These are phyloP conservation scores for Aureobasidium zeae DNA, from an alignment of 2,329 filamentous ascomycete genomes.

Conservation along the genomic window DNA sequence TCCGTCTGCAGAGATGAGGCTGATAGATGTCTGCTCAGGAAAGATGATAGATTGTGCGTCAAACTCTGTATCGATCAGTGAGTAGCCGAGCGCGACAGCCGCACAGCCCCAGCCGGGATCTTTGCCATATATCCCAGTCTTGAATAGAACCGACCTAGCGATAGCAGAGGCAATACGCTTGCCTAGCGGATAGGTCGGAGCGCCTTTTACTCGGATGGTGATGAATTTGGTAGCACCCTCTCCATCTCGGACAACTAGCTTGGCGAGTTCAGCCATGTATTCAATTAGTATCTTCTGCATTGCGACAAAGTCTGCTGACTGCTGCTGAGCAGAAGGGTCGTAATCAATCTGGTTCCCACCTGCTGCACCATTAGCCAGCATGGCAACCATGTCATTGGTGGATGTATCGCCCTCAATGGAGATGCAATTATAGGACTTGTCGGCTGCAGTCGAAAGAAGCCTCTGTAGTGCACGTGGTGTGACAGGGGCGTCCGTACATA, in stretches of 20 bases:
- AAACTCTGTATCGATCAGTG: not conserved
- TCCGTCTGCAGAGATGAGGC: not conserved
- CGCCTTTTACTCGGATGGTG: conserved; percentile 60
- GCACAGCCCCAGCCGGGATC: not conserved
- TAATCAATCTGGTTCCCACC: not conserved
- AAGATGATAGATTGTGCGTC: not conserved
- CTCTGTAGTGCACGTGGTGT: conserved; percentile 7
- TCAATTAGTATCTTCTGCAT: conserved; percentile 62
- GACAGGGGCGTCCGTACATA: conserved; percentile 2
- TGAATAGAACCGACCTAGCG: not conserved
- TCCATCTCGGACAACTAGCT: conserved; percentile 89
- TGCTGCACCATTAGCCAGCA: conserved; percentile 87
- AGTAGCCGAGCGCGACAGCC: not conserved
- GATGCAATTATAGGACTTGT: conserved; percentile 40
- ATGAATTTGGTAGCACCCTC: conserved; percentile 98
- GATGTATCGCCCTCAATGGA: conserved; percentile 94
- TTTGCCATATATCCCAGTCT: not conserved
- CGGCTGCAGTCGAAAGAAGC: not conserved
- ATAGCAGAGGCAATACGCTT: not conserved
- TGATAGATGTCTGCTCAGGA: not conserved
- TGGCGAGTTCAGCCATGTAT: conserved; percentile 75
- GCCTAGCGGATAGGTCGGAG: not conserved
- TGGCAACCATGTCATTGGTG: conserved; percentile 89
- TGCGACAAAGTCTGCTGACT: conserved; percentile 48
- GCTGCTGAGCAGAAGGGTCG: conserved; percentile 29